Conservation (phyloP, 441 rosid species). For the Isatis lusitanica region DNA sequence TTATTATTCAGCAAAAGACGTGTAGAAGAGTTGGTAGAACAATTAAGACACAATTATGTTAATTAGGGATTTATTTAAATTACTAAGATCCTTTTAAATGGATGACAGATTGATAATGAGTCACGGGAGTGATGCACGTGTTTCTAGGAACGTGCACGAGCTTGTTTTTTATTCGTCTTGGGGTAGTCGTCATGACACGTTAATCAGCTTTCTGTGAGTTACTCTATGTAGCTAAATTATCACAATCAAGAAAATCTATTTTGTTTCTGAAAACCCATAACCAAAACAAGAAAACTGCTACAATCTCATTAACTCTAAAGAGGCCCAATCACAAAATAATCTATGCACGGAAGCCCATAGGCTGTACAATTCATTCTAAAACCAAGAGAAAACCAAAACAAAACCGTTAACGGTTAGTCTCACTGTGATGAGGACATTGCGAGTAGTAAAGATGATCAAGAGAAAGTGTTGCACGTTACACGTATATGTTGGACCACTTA, state of each 20-base stretch:
- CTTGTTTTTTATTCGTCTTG: background rate
- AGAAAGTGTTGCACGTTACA: no score
- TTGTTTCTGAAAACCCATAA: no score
- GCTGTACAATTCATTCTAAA: background rate
- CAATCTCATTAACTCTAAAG: background rate
- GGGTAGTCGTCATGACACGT: background rate
- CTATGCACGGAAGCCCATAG: background rate
- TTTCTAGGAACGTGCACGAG: background rate
- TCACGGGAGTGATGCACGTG: conserved; percentile 4
- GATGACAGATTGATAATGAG: background rate
- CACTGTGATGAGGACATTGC: no score
- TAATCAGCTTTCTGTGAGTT: background rate
- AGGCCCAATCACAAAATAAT: background rate
- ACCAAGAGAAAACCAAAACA: no score
- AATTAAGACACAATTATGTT: background rate
- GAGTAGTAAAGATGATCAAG: no score
- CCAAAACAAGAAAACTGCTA: background rate
- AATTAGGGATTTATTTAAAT: background rate
- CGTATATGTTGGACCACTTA: no score
- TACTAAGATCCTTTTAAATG: background rate
- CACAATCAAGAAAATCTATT: background rate
- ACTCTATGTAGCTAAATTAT: background rate
- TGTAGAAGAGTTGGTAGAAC: background rate
- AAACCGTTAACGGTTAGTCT: no score
- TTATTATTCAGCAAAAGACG: background rate